Base-by-base conservation (phyloP, 2,329 filamentous ascomycete species). In the Daldinia eschscholtzii region DNA sequence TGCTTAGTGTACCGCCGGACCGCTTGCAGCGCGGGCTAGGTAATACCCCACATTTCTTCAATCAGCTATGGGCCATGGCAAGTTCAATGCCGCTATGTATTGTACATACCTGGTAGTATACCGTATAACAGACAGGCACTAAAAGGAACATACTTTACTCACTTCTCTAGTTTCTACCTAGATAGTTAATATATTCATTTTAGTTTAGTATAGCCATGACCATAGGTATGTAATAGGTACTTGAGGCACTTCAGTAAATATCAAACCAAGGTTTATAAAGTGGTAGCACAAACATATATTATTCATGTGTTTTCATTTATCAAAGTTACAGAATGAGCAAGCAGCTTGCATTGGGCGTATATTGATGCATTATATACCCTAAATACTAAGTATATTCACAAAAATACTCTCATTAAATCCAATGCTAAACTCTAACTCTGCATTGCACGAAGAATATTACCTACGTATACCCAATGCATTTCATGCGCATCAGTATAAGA, bases 1-100 rank as follows among this genome's bases (percentile, higher is more conserved):
- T 52, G 44, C 46, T 52, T 52, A 52, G 46, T 52, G 46, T 52
- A 52, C 15, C 13, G 46, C 46, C 33, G 46, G 30, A 52, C 15
- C 13, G 46, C 46, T 52, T 52, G 46, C 46, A 52, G 46, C 3
- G 26, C 26, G 42, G 20, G 20, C 20, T 42, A 20, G 26, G 28
- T 33, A 6, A 33, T 52, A 52, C 46, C 46, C 46, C 46, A 52
- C 46, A 52, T 33, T 30, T 30, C 26, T 52, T 6, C 6, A 30
- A 52, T 52, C 26, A 15, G 6, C 23, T 9, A 46, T 46, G 30
- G 30, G 9, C 42, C 42, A n/a, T 48, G 4, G 44, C 12, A 48
- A 23, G 20, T 48, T 26, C 23, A 23, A 48, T 48, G 23, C 42
- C 42, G 18, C 35, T 37, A 37, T 33, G 41, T 33, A 33, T 33